Conservation (phyloP, 257 asterid species). For the Paulownia fortunei region DNA sequence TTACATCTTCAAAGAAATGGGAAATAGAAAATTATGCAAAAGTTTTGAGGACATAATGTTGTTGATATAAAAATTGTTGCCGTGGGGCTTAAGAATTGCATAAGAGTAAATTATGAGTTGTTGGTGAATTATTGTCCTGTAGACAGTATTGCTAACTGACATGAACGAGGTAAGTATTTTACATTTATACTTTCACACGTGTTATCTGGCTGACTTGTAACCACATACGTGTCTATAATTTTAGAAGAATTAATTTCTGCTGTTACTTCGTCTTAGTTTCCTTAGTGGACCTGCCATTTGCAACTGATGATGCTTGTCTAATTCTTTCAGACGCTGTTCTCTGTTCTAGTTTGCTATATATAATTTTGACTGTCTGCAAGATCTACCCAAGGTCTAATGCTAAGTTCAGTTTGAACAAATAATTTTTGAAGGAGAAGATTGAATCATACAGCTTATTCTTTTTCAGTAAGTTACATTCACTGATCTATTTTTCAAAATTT, state of each 20-base stretch:
- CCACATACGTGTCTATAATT: constrained; percentile 16
- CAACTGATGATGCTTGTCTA: constrained; percentile 16
- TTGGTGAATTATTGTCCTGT: constrained; percentile 11
- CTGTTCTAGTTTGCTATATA: constrained; percentile 25
- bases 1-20: background rate
- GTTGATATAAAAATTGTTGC: background rate
- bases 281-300: constrained; percentile 27
- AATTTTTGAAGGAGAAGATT: constrained; percentile 16
- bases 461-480: constrained; percentile 19
- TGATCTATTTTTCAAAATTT: constrained; percentile 31
- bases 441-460: constrained; percentile 8
- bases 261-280: constrained; percentile 23
- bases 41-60: background rate
- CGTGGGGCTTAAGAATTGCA: background rate
- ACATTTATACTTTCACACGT: constrained; percentile 14
- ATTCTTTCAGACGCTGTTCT: constrained; percentile 27
- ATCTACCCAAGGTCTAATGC: constrained; percentile 14
- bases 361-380: constrained; percentile 22
- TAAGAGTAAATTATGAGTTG: constrained; percentile 14
- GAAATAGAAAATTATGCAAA: background rate
- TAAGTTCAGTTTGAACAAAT: constrained; percentile 16
- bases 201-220: constrained; percentile 31
- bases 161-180: background rate
- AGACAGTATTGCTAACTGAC: constrained; percentile 16
- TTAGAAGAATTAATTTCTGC: constrained; percentile 9